Conservation (phyloP, 2,329 filamentous ascomycete species). For the Rhynchosporium secalis region DNA sequence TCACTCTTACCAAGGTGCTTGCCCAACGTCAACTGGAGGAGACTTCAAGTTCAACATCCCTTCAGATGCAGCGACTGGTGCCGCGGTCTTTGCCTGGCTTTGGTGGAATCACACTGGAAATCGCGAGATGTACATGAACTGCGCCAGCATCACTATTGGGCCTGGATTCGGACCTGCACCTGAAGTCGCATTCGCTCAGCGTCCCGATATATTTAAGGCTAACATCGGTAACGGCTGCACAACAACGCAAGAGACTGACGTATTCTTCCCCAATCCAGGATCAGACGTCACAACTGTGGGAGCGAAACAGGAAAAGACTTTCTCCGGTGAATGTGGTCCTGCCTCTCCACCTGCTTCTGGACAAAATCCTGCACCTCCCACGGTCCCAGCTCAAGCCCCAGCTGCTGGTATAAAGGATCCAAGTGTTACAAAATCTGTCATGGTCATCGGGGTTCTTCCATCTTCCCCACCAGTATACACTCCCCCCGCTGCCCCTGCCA, state of each 20-base stretch:
- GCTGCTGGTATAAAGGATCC: neutral
- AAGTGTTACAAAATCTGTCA: neutral
- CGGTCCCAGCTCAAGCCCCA: neutral
- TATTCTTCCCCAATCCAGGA: conserved; percentile 57
- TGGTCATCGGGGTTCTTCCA: neutral
- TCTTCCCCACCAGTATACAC: neutral
- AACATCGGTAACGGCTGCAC: conserved; percentile 55
- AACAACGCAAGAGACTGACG: conserved; percentile 49
- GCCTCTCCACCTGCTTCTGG: conserved; percentile 18
- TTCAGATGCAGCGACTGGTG: conserved; percentile 31
- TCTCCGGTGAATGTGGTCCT: conserved; percentile 34
- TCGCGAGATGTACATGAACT: conserved; percentile 69
- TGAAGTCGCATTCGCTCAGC: conserved; percentile 44
- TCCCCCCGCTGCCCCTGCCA: neutral
- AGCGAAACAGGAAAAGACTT: conserved; percentile 18
- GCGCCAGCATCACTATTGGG: conserved; percentile 55
- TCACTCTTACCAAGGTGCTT: conserved; percentile 48
- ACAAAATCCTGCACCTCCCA: neutral
- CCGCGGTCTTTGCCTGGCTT: conserved; percentile 46
- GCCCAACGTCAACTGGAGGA: conserved; percentile 23
- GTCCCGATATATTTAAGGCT: conserved; percentile 59
- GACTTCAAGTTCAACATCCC: conserved; percentile 37
- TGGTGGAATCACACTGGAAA: conserved; percentile 51
- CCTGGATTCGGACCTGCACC: conserved; percentile 26
- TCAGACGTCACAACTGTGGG: conserved; percentile 39